Base-by-base conservation (phyloP, 306 rosid species). In the Echinosophora koreensis region DNA sequence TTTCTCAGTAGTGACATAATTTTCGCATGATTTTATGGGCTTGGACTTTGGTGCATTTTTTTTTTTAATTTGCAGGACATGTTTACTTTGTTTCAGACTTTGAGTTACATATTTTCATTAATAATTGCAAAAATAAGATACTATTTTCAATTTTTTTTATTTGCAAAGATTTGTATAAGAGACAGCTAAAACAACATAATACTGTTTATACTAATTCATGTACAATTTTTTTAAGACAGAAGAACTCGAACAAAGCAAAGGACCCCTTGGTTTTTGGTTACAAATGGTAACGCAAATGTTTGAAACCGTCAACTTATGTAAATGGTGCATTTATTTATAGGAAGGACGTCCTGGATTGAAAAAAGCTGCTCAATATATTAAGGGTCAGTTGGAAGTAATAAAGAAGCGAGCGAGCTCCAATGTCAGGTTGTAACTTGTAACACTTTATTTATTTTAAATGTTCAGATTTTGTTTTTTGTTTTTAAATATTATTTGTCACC, bases 331-430 rank as follows among this genome's bases (percentile, higher is more conserved):
- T 77, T 64, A 69, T 76, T 80, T 66, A 77, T 65, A 95, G 99
- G 99, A 88, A 86, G 99, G 99, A 14, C 93, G 97, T 8, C 96
- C 97, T 82, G 99, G 99, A 51, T 83, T 92, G 77, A 89, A 74
- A 73, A 83, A 84, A 85, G 99, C 98, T 66, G 97, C 96, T 69
- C 66, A 80, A 2, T 96, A 96, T 79, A 92, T 96, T 50, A 84
- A 70, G 77, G 86, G 84, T 22, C 96, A 89, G 81, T 77, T 96
- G 79, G 96, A 87, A 81, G 65, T 44, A 80, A 59, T 89, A 58
- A 88, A 91, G 88, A 89, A 84, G 11, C 90, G 96, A 82, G 96
- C 93, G 54, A 85, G 78, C 42, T 71, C 89, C 74, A 84, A 88
- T 57, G 8, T 87, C 77, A 91, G 98, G 98, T 95, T 59, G 58